Evolutionary conservation across 805 yeast species (phyloP).

Genomic region (Tetrapisispora phaffii): DNA sequence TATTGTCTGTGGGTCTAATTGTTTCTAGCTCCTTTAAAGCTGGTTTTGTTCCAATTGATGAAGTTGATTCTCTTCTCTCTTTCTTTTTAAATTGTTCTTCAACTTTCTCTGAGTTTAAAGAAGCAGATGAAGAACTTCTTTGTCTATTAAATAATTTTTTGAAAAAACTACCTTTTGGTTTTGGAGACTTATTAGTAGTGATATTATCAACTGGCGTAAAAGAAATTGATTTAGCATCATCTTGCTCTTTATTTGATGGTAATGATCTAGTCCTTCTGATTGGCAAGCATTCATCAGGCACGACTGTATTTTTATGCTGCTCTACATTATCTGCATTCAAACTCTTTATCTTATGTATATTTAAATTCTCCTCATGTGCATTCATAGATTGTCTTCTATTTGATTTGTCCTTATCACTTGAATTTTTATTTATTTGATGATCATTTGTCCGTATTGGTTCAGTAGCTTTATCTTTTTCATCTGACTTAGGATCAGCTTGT

Average conservation of each 20-base stretch:
- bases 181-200: background rate
- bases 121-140: background rate
- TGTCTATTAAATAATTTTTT: conserved; percentile 23
- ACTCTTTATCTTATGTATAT: background rate
- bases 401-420: background rate
- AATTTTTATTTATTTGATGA: conserved; percentile 15
- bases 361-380: background rate
- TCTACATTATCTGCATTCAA: conserved; percentile 1
- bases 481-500: background rate
- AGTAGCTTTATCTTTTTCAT: background rate
- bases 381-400: background rate
- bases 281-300: conserved; percentile 1
- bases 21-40: background rate
- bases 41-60: background rate
- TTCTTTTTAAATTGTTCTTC: background rate
- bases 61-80: conserved; percentile 1
- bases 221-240: background rate
- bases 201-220: background rate
- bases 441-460: conserved; percentile 26
- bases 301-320: background rate
- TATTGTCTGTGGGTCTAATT: background rate
- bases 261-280: conserved; percentile 29
- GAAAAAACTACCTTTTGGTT: conserved; percentile 29
- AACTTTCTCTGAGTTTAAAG: background rate
- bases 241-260: conserved; percentile 14